Base-by-base conservation (phyloP, 306 rosid species). In the Cicer yamashitae region DNA sequence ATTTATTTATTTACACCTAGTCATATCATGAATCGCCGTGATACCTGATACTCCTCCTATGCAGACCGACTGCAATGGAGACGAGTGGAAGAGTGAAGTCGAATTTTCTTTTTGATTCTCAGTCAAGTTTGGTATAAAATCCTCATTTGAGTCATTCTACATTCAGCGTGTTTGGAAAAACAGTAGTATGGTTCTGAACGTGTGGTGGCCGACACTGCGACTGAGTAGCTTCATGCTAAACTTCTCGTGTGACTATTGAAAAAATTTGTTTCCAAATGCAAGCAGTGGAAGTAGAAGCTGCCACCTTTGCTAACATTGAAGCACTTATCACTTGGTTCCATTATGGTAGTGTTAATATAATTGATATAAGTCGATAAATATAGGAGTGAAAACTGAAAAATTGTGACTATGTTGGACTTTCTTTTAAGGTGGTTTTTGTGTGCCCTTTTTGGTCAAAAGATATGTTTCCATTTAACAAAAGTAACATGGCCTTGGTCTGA, bases 301-400 rank as follows among this genome's bases (percentile, higher is more conserved):
- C 51, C 44, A 63, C 72, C 61, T 22, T 41, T 54, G 41, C 59
- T 43, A 72, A 13, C 45, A 59, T 56, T 25, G 50, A 30, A 13
- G 70, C n/a, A 30, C 46, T 53, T 70, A 69, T 75, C 46, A 62
- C 47, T 47, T 54, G 64, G 74, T 54, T 76, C 48, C n/a, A 44
- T 63, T 81, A 45, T 40, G 45, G n/a, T 51, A 59, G 46, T 81
- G 78, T 70, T 45, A 10, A 81, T 76, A 63, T 76, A 41, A 38
- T 38, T 10, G 57, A 63, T 52, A 76, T 70, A 69, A 45, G 7
- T 64, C 25, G 59, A 65, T 40, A 47, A 51, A 54, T 56, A 44
- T 17, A 48, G 51, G 30, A 53, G 30, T 5, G 8, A 44, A 47
- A 71, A 43, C 51, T 63, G 34, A 30, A 30, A 30, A 3, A 30